Evolutionary conservation across 192 early-diverging fungal genomes (phyloP).

Genomic region (Linnemannia schmuckeri): DNA sequence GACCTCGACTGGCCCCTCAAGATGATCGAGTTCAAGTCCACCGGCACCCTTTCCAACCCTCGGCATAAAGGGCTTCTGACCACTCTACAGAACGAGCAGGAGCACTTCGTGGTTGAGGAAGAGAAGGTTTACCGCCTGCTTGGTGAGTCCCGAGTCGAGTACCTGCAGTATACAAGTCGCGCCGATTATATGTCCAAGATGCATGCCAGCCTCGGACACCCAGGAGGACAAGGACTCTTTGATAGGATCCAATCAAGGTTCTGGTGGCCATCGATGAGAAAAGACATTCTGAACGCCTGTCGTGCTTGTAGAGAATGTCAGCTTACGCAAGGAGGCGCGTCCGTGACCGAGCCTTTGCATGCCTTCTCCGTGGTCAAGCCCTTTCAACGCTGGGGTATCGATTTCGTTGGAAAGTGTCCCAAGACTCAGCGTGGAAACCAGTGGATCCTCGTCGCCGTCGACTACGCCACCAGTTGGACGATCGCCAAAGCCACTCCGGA

Average conservation of each 20-base stretch:
- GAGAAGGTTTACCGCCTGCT: background rate
- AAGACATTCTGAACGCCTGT: background rate
- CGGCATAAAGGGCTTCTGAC: background rate
- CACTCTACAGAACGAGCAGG: no score
- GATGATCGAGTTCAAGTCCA: background rate
- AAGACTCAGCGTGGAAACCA: constrained; percentile 1
- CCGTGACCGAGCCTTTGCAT: constrained; percentile 7
- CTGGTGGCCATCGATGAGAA: constrained; percentile 16
- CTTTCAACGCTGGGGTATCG: constrained; percentile 19
- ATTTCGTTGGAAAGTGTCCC: constrained; percentile 7
- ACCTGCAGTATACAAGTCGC: background rate
- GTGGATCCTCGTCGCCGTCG: constrained; percentile 42
- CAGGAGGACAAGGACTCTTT: constrained; percentile 11
- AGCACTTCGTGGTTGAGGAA: background rate
- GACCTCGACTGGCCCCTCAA: constrained; percentile 6
- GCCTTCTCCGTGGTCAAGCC: constrained; percentile 4
- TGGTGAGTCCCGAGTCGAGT: background rate
- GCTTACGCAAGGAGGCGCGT: background rate
- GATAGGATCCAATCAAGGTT: background rate
- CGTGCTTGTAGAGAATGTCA: constrained; percentile 10
- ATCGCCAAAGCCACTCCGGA: constrained; percentile 28
- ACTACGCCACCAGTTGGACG: constrained; percentile 50
- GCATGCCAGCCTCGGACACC: constrained; percentile 10
- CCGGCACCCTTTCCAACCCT: background rate
- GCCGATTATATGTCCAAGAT: constrained; percentile 9